These are phyloP conservation scores for Barnettozyma populi DNA, from an alignment of 805 yeast genomes.

Conservation along the genomic window DNA sequence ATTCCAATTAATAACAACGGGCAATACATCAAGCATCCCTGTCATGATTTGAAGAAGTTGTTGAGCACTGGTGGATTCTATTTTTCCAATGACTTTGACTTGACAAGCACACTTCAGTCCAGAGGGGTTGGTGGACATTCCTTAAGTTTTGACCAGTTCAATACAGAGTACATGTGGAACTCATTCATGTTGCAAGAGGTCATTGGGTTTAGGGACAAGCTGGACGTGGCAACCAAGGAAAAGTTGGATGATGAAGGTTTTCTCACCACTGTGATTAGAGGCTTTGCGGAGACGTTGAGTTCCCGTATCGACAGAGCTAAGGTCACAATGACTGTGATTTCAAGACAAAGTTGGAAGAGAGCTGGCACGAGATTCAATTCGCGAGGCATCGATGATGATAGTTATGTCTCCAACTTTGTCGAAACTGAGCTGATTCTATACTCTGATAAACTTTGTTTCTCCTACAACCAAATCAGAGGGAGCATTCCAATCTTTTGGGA, in stretches of 20 bases:
- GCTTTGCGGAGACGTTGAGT: conserved; percentile 79
- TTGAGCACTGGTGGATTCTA: conserved; percentile 86
- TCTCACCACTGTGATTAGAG: conserved; percentile 87
- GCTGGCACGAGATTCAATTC: conserved; percentile 97
- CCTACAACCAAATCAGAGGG: conserved; percentile 90
- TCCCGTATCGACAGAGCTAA: conserved; percentile 33
- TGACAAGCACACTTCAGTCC: conserved; percentile 80
- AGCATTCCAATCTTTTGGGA: conserved; percentile 98
- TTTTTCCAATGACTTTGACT: conserved; percentile 86
- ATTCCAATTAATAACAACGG: conserved; percentile 9
- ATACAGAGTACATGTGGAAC: conserved; percentile 95
- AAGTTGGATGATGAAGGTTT: conserved; percentile 73
- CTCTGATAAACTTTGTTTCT: conserved; percentile 49
- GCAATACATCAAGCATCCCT: conserved; percentile 47
- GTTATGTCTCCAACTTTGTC: conserved; percentile 92
- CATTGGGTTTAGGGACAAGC: conserved; percentile 63
- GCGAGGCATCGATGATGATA: conserved; percentile 93
- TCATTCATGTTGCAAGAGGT: conserved; percentile 83
- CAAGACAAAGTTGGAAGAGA: conserved; percentile 93
- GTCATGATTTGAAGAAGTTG: conserved; percentile 71
- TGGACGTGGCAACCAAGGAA: conserved; percentile 54
- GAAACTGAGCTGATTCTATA: conserved; percentile 83
- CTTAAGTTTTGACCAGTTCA: conserved; percentile 53
- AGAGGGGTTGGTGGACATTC: conserved; percentile 52
- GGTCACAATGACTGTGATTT: conserved; percentile 66